Base-by-base conservation (phyloP, 768 basidiomycete genomes). In the Rhizopogon sp. region DNA sequence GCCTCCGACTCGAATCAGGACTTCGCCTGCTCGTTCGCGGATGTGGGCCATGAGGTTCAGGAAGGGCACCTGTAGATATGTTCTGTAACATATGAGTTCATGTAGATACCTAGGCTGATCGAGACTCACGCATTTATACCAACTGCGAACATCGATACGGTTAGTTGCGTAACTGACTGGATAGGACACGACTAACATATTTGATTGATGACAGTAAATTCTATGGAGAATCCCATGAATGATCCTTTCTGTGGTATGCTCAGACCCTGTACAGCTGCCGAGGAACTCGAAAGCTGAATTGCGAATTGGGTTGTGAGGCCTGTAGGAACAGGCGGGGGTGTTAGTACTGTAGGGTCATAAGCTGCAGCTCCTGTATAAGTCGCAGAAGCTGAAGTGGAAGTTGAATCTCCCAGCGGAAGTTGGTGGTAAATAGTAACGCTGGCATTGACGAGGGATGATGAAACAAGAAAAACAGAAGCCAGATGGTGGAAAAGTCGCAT, bases 191-290 rank as follows among this genome's bases (percentile, higher is more conserved):
- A 77, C 80, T 57, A 42, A 72, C 67, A 58, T 44, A 78, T 69
- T 63, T 80, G 79, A 56, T 79, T 79, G 3, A 77, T 76, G 7
- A 86, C 80, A 17, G 81, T 83, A 72, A 85, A 75, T 66, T 87
- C 85, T 31, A 87, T 72, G 1, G 77, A 79, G 58, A 85, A 86
- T 0, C 85, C 85, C 50, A 83, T 65, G 35, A 78, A 79, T 43
- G 74, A 74, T 16, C 76, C 76, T 53, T 63, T 64, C 51, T 71
- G 69, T 3, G 67, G 63, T 39, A 73, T 70, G 9, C 56, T 54
- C 13, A 60, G 56, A 5, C 60, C 63, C 14, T 40, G 31, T 3
- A 60, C 40, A 45, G 55, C 33, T 17, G 41, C 33, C 2, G 61
- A 50, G 3, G 44, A 75, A 46, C 64, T 66, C 10, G 56, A 58